Evolutionary conservation across 371 early-diverging fungal species (phyloP).

Genomic region (Chytridiales sp.): DNA sequence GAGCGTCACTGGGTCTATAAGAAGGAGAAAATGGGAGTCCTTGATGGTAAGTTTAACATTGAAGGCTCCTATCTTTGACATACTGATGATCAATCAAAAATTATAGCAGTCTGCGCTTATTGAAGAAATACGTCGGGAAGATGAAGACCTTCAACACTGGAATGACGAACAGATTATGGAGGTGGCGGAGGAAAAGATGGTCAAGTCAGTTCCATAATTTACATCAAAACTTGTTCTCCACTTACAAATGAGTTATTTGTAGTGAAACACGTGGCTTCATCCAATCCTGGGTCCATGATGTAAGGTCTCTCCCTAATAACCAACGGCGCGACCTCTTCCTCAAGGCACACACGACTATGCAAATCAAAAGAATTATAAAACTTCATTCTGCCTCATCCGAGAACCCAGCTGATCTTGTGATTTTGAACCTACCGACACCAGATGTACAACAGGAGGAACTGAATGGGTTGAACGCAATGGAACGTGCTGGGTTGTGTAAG

Average conservation of each 20-base stretch:
- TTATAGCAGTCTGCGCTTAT: not conserved
- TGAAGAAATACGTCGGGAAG: not conserved
- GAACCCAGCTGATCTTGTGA: not conserved
- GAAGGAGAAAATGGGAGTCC: no score
- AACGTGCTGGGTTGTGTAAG: not conserved
- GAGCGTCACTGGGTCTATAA: no score
- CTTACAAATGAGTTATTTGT: no score
- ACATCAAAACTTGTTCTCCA: no score
- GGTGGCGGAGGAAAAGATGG: not conserved
- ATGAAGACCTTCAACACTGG: not conserved
- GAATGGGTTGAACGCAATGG: not conserved
- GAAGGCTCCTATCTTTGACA: no score
- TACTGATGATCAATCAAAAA: no score
- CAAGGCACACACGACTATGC: not conserved
- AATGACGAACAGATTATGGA: not conserved
- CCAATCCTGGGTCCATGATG: not conserved
- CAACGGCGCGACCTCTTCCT: not conserved
- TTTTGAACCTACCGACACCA: not conserved
- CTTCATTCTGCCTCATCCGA: not conserved
- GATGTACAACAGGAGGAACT: not conserved
- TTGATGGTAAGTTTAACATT: no score
- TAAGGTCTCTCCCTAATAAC: not conserved
- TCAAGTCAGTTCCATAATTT: no score
- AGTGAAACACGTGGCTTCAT: not conserved
- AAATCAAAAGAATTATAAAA: not conserved